Evolutionary conservation across 139 green algal species (phyloP).

Genomic region (Pseudopediastrum boryanum): DNA sequence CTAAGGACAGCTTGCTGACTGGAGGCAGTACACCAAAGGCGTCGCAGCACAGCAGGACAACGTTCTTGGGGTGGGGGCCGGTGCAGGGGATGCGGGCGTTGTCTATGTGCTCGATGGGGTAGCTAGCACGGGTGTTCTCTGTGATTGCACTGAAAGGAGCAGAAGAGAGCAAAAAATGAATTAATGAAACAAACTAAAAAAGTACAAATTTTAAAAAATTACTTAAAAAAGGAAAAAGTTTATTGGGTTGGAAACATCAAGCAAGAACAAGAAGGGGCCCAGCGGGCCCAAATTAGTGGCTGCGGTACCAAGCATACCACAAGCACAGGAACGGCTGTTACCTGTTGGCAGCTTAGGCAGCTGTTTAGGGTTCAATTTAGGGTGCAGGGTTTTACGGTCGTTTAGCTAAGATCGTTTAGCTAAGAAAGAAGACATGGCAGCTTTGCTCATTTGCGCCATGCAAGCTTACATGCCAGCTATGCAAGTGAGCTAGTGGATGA

Average conservation of each 20-base stretch:
- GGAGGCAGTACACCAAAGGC: constrained; percentile 94
- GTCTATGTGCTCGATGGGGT: constrained; percentile 95
- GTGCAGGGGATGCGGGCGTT: constrained; percentile 93
- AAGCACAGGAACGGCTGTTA: no score
- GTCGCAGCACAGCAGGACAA: constrained; percentile 71
- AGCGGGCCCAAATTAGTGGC: no score
- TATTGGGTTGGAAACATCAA: not conserved
- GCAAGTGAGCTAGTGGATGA: no score
- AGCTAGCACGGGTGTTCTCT: constrained; percentile 94
- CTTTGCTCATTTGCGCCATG: no score
- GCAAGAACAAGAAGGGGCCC: no score
- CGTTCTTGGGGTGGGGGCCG: constrained; percentile 87
- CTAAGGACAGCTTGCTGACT: constrained; percentile 77
- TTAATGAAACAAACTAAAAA: not conserved
- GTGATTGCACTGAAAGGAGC: constrained; percentile 59
- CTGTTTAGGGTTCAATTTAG: no score
- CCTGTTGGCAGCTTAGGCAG: no score
- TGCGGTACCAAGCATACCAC: no score
- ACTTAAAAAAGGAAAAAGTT: not conserved
- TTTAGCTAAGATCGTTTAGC: no score
- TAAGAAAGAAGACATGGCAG: no score
- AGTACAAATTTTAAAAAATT: not conserved
- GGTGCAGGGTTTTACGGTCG: no score
- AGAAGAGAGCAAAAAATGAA: not conserved
- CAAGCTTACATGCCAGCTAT: no score